Conservation (phyloP, 192 early-diverging fungal species). For the Physocladia obscura region DNA sequence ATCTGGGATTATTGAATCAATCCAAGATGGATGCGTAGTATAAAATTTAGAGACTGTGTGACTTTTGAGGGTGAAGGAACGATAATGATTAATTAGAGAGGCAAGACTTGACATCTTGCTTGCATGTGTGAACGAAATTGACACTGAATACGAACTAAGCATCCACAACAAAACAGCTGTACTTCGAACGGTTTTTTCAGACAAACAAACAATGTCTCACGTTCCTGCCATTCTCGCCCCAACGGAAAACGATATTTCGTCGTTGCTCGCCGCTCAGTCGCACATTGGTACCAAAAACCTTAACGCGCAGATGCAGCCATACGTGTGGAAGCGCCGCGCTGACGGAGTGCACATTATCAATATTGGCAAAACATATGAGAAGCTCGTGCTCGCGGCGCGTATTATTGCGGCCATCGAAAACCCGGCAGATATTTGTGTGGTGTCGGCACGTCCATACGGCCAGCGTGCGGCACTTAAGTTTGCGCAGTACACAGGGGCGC, state of each 20-base stretch:
- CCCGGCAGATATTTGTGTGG: slow-evolving; percentile 95
- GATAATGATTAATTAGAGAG: too few relatives aligned
- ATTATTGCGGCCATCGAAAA: slow-evolving; percentile 98
- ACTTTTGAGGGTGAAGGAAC: too few relatives aligned
- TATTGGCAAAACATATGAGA: slow-evolving; percentile 99
- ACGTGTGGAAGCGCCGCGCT: slow-evolving; percentile 95
- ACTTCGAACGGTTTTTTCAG: neutral
- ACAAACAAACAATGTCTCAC: neutral
- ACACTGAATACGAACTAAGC: too few relatives aligned
- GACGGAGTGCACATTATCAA: slow-evolving; percentile 99
- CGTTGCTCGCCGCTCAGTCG: slow-evolving; percentile 92
- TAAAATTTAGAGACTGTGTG: too few relatives aligned
- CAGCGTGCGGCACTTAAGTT: slow-evolving; percentile 99
- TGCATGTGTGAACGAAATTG: too few relatives aligned
- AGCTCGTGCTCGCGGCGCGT: slow-evolving; percentile 97
- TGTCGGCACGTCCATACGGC: slow-evolving; percentile 95
- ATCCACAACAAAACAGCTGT: too few relatives aligned
- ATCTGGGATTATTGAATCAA: too few relatives aligned
- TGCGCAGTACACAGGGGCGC: slow-evolving; percentile 96
- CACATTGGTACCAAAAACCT: slow-evolving; percentile 99
- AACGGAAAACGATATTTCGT: slow-evolving; percentile 92
- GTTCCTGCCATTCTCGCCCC: slow-evolving; percentile 66
- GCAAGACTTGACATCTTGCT: too few relatives aligned
- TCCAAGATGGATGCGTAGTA: too few relatives aligned
- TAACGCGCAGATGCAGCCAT: slow-evolving; percentile 90